Evolutionary conservation across 73 alveolate genomes (phyloP), one percentile per base, ranked within the genome.

Genomic region (Blepharisma japonicum): DNA sequence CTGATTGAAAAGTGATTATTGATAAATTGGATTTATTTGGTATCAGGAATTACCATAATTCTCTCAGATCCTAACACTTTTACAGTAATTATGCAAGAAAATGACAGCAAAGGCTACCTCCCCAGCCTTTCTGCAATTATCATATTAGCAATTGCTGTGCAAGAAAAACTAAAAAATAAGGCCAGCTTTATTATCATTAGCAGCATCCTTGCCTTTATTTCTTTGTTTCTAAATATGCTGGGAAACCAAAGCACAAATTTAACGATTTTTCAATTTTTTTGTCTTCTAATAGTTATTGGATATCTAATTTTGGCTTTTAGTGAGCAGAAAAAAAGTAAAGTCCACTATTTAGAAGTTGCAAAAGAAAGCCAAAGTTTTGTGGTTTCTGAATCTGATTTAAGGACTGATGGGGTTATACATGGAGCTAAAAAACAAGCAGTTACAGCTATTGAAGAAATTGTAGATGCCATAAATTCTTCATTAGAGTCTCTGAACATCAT

Each of bases 41-140:
- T 32, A 32, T 32, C 42, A 32, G 42, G 42, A 32, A 32, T 32
- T 32, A 32, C 42, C 3, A 32, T 32, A 32, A 32, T 32, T 32
- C 66, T 51, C 66, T 14, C 66, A 51, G 66, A 51, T 51, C 66
- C 21, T 11, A 51, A 51, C 66, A 51, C 21, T 51, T 51, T 51
- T 11, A 51, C 66, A 51, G 27, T 51, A 14, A 14, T 51, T 51
- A 18, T 51, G n/a, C 66, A 51, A 51, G 21, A 51, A 51, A 51
- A 14, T 18, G 21, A 51, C n/a, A 1, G 21, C 21, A 11, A 51
- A 11, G n/a, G 66, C n/a, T 51, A 14, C 66, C 66, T 11, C n/a
- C 27, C 21, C n/a, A 14, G 27, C 4, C 21, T 51, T 51, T 14
- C 66, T 51, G n/a, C 27, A 51, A 14, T 11, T 11, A 11, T 51